phyloP scores from a whole-genome alignment of 495 filamentous ascomycete genomes.

The Neurospora sp. region DNA sequence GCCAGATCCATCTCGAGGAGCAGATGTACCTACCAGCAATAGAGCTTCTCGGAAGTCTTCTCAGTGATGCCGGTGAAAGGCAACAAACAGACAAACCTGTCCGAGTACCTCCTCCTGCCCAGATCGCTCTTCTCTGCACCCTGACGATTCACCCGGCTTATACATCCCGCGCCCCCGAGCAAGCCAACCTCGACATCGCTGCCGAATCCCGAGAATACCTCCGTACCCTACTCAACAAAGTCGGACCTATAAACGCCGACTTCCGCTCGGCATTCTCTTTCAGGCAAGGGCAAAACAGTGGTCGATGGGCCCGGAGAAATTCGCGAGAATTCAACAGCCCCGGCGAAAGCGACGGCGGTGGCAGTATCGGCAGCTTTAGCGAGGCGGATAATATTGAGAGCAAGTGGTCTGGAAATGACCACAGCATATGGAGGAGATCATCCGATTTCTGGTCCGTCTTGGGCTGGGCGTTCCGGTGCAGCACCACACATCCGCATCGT shows the following conservation, averaged over 20 bases:
- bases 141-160: constrained; percentile 61
- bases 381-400: constrained; percentile 35
- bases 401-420: constrained; percentile 46
- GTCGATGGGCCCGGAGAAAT: constrained; percentile 1
- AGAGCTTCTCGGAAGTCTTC: constrained; percentile 52
- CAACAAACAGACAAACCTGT: constrained; percentile 24
- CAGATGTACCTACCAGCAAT: constrained; percentile 61
- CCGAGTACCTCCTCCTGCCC: constrained; percentile 40
- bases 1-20: constrained; percentile 67
- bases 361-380: constrained; percentile 13
- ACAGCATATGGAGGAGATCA: constrained; percentile 59
- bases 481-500: constrained; percentile 52
- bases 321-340: constrained; percentile 10
- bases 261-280: constrained; percentile 29
- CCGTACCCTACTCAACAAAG: constrained; percentile 26
- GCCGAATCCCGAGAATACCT: constrained; percentile 31
- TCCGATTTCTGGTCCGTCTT: constrained; percentile 84
- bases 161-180: constrained; percentile 37
- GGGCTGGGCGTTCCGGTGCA: constrained; percentile 93
- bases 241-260: constrained; percentile 34
- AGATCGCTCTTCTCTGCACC: constrained; percentile 59
- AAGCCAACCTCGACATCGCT: constrained; percentile 25
- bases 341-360: constrained; percentile 4
- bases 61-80: constrained; percentile 40
- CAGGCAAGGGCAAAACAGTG: constrained; percentile 18